These are phyloP conservation scores for Chalciporus piperatus DNA, from an alignment of 768 basidiomycete species.

Conservation along the genomic window DNA sequence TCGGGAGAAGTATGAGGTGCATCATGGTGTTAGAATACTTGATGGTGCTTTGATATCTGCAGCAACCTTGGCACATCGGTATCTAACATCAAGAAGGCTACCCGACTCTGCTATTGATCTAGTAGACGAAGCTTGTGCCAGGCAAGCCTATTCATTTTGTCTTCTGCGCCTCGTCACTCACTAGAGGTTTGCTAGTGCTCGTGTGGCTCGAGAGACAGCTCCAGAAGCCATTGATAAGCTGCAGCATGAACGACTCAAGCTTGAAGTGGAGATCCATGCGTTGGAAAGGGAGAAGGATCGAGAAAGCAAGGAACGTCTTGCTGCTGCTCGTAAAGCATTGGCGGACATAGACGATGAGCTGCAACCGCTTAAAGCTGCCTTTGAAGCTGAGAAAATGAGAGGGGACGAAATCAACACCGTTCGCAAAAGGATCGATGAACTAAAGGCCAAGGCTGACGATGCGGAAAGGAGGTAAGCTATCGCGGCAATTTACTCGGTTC, in stretches of 20 bases:
- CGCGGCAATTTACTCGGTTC: not conserved
- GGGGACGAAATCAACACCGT: constrained; percentile 78
- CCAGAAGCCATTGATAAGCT: constrained; percentile 93
- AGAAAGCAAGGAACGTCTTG: constrained; percentile 82
- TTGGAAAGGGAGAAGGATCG: constrained; percentile 89
- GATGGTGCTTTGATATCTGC: constrained; percentile 88
- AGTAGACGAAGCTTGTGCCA: constrained; percentile 89
- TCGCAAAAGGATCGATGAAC: constrained; percentile 82
- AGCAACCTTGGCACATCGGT: constrained; percentile 90
- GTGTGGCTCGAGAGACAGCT: constrained; percentile 90
- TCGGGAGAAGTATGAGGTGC: constrained; percentile 90
- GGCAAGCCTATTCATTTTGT: constrained; percentile 41
- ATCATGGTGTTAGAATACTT: constrained; percentile 85
- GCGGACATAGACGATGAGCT: constrained; percentile 85
- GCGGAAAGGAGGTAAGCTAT: constrained; percentile 75
- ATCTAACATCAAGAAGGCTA: constrained; percentile 75
- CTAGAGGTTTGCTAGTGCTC: constrained; percentile 48
- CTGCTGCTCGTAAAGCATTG: constrained; percentile 69
- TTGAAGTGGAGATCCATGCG: constrained; percentile 94
- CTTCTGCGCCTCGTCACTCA: not conserved
- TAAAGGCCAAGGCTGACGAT: constrained; percentile 89
- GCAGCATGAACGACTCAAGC: constrained; percentile 82
- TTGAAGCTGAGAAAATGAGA: constrained; percentile 81
- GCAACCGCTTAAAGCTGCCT: constrained; percentile 76
- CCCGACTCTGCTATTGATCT: constrained; percentile 90